Percentiles rank a stretch among this genome's conserved stretches.
Conservation (phyloP, 2,329 filamentous ascomycete species). For the Daldinia eschscholtzii region DNA sequence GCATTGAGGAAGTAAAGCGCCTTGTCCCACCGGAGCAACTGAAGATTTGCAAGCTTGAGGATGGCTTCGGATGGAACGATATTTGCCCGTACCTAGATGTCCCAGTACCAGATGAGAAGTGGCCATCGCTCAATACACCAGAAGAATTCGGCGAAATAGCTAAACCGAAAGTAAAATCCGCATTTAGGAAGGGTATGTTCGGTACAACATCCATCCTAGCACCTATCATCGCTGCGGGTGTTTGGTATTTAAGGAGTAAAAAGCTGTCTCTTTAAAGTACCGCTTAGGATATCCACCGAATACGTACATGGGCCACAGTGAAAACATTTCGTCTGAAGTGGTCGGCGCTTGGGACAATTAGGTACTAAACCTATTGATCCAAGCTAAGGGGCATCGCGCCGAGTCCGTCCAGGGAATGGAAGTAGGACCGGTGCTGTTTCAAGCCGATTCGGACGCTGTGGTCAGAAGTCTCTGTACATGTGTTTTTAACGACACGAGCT, state of each 20-base stretch:
- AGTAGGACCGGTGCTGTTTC: background rate
- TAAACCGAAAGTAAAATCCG: slow-evolving; percentile 45
- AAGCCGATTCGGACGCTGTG: background rate
- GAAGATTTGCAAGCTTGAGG: slow-evolving; percentile 48
- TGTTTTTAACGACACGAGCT: background rate
- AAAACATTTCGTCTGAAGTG: background rate
- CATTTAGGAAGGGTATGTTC: slow-evolving; percentile 49
- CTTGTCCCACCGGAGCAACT: slow-evolving; percentile 47
- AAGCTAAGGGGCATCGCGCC: background rate
- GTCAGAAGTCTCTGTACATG: slow-evolving; percentile 3
- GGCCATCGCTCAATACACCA: slow-evolving; percentile 46
- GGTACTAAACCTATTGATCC: background rate
- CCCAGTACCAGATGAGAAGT: slow-evolving; percentile 43
- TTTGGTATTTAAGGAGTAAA: slow-evolving; percentile 41
- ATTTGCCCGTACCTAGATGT: slow-evolving; percentile 48
- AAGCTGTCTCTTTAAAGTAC: slow-evolving; percentile 28
- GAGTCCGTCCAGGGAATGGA: background rate
- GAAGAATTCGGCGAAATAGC: slow-evolving; percentile 45
- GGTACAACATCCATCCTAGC: slow-evolving; percentile 40
- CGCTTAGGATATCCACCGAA: background rate
- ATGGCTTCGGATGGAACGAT: slow-evolving; percentile 50
- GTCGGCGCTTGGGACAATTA: background rate
- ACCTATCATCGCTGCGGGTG: slow-evolving; percentile 35
- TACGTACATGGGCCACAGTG: background rate
- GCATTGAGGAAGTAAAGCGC: slow-evolving; percentile 49